Percentiles rank a stretch among this genome's conserved stretches.
These are phyloP conservation scores for Ceratocystiopsis minuta DNA, from an alignment of 2,329 filamentous ascomycete genomes.

Conservation along the genomic window DNA sequence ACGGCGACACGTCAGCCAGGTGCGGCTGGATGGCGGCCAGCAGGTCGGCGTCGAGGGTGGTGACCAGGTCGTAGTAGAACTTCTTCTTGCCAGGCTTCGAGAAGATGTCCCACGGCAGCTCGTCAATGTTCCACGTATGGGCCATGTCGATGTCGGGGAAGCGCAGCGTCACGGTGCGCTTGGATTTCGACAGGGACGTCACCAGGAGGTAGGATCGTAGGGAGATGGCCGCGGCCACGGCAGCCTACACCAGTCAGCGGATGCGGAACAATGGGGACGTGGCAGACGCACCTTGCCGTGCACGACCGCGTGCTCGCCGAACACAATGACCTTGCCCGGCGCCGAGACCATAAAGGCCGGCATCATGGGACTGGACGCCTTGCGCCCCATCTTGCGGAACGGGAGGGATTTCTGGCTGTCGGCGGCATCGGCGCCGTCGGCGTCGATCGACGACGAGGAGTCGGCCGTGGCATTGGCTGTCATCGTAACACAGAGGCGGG, in stretches of 20 bases:
- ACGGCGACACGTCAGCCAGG: conserved; percentile 50
- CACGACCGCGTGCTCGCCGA: conserved; percentile 95
- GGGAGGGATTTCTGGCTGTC: background rate
- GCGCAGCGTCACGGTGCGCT: conserved; percentile 67
- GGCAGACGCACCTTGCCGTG: conserved; percentile 57
- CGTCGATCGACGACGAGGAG: conserved; percentile 4
- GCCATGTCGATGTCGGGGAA: conserved; percentile 82
- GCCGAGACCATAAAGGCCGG: conserved; percentile 96
- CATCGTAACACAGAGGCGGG: conserved; percentile 1
- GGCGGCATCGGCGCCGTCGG: too few relatives aligned
- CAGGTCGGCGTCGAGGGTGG: conserved; percentile 66
- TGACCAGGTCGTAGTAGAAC: conserved; percentile 82
- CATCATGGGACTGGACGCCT: conserved; percentile 48
- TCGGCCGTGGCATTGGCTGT: conserved; percentile 17
- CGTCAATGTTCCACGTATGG: conserved; percentile 88
- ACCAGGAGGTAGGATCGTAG: conserved; percentile 92
- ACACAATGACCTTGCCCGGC: conserved; percentile 95
- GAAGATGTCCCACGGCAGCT: conserved; percentile 75
- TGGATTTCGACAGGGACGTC: conserved; percentile 82
- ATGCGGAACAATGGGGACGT: background rate
- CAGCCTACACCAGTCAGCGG: conserved; percentile 35
- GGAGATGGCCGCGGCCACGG: conserved; percentile 88
- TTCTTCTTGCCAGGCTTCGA: conserved; percentile 73
- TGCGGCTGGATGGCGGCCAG: conserved; percentile 66
- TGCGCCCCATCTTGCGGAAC: conserved; percentile 26